phyloP scores from a whole-genome alignment of 257 asterid species.

The Hygrophila difformis region DNA sequence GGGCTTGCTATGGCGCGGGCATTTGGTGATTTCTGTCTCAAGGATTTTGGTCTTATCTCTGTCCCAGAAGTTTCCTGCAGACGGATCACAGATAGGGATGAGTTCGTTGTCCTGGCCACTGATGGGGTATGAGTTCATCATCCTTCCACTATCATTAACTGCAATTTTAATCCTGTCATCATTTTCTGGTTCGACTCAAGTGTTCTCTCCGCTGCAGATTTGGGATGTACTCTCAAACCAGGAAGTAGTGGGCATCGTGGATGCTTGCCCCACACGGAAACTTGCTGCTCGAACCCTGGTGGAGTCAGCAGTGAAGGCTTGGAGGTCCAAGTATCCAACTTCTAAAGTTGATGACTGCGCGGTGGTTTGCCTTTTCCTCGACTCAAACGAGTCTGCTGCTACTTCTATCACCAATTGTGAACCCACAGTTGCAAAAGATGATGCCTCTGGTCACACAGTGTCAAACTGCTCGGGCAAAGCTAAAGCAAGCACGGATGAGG shows the following conservation, averaged over 20 bases:
- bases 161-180: neutral
- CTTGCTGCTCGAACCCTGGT: neutral
- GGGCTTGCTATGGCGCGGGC: slow-evolving; percentile 86
- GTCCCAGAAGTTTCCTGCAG: slow-evolving; percentile 57
- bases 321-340: neutral
- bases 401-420: neutral
- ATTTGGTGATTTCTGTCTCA: slow-evolving; percentile 75
- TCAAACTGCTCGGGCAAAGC: neutral
- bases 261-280: neutral
- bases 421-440: neutral
- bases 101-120: slow-evolving; percentile 56
- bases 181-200: neutral
- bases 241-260: neutral
- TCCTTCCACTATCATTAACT: no score
- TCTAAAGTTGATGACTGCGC: neutral
- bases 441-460: neutral
- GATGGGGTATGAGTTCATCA: slow-evolving; percentile 70
- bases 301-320: neutral
- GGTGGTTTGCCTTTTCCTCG: neutral
- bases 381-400: neutral
- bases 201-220: neutral
- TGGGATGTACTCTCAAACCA: neutral
- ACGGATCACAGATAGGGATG: slow-evolving; percentile 46
- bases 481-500: slow-evolving; percentile 12
- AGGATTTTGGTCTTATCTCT: slow-evolving; percentile 63